Conservation (phyloP, 805 yeast genomes). For the Starmerella floricola region DNA sequence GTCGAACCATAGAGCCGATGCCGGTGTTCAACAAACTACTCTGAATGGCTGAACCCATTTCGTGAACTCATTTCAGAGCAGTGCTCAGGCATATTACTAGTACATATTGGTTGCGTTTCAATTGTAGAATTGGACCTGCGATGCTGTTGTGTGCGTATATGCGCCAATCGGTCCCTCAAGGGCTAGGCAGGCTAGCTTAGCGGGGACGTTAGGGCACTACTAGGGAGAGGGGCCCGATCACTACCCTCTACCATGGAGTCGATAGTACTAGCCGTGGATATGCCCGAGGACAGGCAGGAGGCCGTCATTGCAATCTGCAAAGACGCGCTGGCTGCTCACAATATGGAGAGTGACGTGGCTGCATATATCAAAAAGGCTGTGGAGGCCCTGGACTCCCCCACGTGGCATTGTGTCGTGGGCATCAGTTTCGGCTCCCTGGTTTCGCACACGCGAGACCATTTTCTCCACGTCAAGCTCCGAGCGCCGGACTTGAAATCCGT, state of each 20-base stretch:
- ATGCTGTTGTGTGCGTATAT: no score
- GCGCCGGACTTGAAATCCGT: constrained; percentile 31
- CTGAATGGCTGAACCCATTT: no score
- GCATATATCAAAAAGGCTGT: constrained; percentile 45
- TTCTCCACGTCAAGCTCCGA: constrained; percentile 41
- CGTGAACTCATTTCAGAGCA: no score
- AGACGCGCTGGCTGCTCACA: constrained; percentile 36
- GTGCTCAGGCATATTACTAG: no score
- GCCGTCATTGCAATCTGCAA: constrained; percentile 25
- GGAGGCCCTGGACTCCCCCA: constrained; percentile 42
- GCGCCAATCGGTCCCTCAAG: no score
- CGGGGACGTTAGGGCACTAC: no score
- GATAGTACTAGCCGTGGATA: constrained; percentile 21
- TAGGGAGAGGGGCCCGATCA: no score
- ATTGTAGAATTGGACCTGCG: no score
- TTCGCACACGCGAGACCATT: constrained; percentile 44
- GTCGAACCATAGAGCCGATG: no score
- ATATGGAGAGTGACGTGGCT: constrained; percentile 45
- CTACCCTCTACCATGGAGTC: constrained; percentile 6
- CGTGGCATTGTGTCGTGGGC: constrained; percentile 58
- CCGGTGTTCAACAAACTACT: no score
- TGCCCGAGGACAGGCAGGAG: constrained; percentile 21
- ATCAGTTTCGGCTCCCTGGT: constrained; percentile 49
- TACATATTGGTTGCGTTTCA: no score
- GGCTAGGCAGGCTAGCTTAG: no score